Base-by-base conservation (phyloP, 2,329 filamentous ascomycete genomes). In the Xylariaceae sp. region DNA sequence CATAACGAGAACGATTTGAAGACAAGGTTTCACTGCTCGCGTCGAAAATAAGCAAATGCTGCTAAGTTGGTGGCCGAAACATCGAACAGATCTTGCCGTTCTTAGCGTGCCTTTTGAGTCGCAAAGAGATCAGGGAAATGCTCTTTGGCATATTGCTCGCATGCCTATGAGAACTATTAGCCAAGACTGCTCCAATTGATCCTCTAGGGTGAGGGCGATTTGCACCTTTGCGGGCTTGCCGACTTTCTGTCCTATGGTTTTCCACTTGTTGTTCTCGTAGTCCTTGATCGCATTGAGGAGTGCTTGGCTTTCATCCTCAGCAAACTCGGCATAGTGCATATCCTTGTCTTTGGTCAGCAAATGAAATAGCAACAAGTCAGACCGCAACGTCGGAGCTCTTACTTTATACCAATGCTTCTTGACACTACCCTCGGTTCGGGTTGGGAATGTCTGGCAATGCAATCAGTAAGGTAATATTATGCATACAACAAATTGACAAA, bases 361-460 rank as follows among this genome's bases (percentile, higher is more conserved):
- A 22, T 42, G 22, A 28, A 33, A 22, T 7, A 38, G 31, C 5
- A 43, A 49, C 38, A 2, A 31, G 31, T 7, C 31, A 44, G 38
- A 11, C 31, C 34, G 19, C 18, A 28, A 17, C 18, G n/a, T 31
- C 38, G 18, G 34, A 13, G 12, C 19, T 59, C 73, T 50, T 76
- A 90, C 90, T 81, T 97, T 97, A 73, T 99, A 97, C 93, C 94
- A 99, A 71, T 99, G 94, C 75, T 97, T 99, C 80, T 97, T 99
- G 18, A 99, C 94, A 66, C 92, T 97, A 7, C 94, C 94, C 74
- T 99, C 94, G 40, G 94, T 99, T 65, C 94, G 82, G 19, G 84
- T 86, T 11, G 94, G 93, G 69, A 99, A 99, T 2, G 89, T 92
- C 89, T 95, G 60, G 42, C 9, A 1, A 36, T 19, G 42, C 31